phyloP scores from a whole-genome alignment of 1,139 yeast species.

The Yamadazyma diddensiae region DNA sequence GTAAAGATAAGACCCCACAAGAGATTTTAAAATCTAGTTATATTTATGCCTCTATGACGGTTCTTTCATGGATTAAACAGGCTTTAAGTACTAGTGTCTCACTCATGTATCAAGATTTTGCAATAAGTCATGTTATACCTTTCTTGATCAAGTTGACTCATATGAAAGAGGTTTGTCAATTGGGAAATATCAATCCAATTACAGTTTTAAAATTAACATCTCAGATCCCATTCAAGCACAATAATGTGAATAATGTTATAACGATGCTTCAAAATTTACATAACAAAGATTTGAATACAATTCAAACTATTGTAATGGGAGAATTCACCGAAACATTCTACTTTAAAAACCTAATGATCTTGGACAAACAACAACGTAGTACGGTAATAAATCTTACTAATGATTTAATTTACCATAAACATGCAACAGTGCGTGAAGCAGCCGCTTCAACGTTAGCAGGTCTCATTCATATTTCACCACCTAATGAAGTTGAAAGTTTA shows the following conservation, averaged over 20 bases:
- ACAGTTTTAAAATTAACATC: constrained; percentile 54
- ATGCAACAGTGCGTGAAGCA: constrained; percentile 71
- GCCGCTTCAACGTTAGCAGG: constrained; percentile 80
- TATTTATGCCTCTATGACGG: constrained; percentile 46
- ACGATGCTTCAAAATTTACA: constrained; percentile 48
- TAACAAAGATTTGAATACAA: constrained; percentile 48
- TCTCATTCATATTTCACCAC: constrained; percentile 74
- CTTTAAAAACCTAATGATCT: constrained; percentile 63
- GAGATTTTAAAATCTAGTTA: constrained; percentile 46
- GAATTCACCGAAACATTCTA: constrained; percentile 73
- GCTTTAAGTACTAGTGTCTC: constrained; percentile 43
- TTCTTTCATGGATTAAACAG: constrained; percentile 41
- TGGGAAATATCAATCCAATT: constrained; percentile 63
- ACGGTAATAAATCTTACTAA: constrained; percentile 53
- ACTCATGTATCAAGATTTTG: constrained; percentile 34
- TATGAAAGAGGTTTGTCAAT: constrained; percentile 78
- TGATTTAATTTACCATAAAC: constrained; percentile 57
- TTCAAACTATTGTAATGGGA: constrained; percentile 67
- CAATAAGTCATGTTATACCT: constrained; percentile 57
- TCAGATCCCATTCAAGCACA: constrained; percentile 51
- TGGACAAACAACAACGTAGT: constrained; percentile 48
- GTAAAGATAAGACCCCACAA: constrained; percentile 37
- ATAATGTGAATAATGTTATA: constrained; percentile 45
- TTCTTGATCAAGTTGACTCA: constrained; percentile 63
- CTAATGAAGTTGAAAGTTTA: constrained; percentile 44